These are phyloP conservation scores for Neurospora terricola DNA, from an alignment of 495 filamentous ascomycete species.

Conservation along the genomic window DNA sequence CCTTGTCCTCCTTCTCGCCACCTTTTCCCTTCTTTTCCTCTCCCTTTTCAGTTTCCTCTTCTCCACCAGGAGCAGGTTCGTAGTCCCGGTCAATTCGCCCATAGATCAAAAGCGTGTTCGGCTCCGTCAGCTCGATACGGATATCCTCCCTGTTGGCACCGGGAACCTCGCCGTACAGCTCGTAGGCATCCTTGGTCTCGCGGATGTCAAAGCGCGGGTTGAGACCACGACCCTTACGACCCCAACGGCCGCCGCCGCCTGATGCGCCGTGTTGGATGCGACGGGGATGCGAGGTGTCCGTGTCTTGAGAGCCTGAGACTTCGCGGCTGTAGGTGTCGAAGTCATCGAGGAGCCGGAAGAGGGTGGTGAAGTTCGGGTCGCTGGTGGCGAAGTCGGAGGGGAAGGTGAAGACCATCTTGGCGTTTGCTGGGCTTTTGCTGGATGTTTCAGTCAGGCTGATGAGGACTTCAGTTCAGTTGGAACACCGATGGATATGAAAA, in stretches of 20 bases:
- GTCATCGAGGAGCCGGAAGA: constrained; percentile 64
- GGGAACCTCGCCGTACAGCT: constrained; percentile 73
- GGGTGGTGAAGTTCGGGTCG: constrained; percentile 44
- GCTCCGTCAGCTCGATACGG: constrained; percentile 68
- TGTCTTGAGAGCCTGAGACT: constrained; percentile 5
- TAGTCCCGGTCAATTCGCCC: constrained; percentile 50
- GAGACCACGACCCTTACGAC: constrained; percentile 17
- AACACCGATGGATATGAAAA: background rate
- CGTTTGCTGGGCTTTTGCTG: constrained; percentile 3
- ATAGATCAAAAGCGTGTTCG: constrained; percentile 53
- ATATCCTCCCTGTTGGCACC: constrained; percentile 64
- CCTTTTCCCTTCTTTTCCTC: background rate
- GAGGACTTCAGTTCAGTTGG: background rate
- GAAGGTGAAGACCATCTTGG: constrained; percentile 19
- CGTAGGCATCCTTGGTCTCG: constrained; percentile 51
- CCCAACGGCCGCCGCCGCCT: background rate
- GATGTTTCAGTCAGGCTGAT: background rate
- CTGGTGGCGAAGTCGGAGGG: constrained; percentile 14
- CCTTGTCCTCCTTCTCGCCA: constrained; percentile 1
- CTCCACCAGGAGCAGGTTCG: background rate
- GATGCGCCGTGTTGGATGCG: background rate
- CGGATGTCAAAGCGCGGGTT: constrained; percentile 58
- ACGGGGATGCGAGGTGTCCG: background rate
- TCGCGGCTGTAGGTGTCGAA: constrained; percentile 43
- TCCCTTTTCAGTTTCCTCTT: background rate